Percentiles rank a stretch among this genome's conserved stretches.
Conservation (phyloP, 208 protist species). For the Leptomonas seymouri region DNA sequence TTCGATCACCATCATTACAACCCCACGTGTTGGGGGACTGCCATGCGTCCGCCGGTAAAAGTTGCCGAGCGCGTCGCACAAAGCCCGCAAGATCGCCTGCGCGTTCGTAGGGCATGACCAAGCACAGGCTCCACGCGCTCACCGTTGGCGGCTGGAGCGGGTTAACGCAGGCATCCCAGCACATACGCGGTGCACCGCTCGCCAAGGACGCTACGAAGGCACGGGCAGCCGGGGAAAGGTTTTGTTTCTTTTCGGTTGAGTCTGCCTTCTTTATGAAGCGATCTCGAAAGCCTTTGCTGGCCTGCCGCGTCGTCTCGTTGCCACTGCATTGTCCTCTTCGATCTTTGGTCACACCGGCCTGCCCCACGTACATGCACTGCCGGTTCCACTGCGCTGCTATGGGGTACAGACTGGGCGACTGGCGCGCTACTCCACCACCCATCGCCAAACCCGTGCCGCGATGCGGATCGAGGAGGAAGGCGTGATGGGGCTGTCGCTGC, state of each 20-base stretch:
- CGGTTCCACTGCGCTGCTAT: slow-evolving; percentile 21
- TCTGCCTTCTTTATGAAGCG: background rate
- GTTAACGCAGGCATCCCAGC: slow-evolving; percentile 33
- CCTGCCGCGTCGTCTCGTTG: background rate
- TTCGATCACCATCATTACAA: background rate
- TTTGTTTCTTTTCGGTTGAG: background rate
- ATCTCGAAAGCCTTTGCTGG: background rate
- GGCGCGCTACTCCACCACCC: background rate
- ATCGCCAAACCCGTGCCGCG: background rate
- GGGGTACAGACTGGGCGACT: background rate
- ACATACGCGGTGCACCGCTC: slow-evolving; percentile 15
- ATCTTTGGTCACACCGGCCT: background rate
- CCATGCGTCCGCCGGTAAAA: slow-evolving; percentile 16
- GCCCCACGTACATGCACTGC: slow-evolving; percentile 9
- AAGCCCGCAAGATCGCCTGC: slow-evolving; percentile 26
- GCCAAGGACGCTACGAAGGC: slow-evolving; percentile 11
- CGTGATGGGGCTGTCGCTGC: slow-evolving; percentile 10
- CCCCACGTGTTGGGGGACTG: background rate
- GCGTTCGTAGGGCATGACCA: slow-evolving; percentile 41
- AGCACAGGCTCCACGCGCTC: slow-evolving; percentile 35
- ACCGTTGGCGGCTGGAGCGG: slow-evolving; percentile 18
- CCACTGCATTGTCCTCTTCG: background rate
- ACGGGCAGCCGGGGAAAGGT: background rate
- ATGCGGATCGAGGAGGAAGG: too few species aligned
- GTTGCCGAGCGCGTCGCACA: slow-evolving; percentile 9